A percentile compares a stretch with the other conserved stretches of the same genome.
Evolutionary conservation across 225 moss, liverwort and hornwort species (phyloP).

Genomic region (Climacium dendroides): DNA sequence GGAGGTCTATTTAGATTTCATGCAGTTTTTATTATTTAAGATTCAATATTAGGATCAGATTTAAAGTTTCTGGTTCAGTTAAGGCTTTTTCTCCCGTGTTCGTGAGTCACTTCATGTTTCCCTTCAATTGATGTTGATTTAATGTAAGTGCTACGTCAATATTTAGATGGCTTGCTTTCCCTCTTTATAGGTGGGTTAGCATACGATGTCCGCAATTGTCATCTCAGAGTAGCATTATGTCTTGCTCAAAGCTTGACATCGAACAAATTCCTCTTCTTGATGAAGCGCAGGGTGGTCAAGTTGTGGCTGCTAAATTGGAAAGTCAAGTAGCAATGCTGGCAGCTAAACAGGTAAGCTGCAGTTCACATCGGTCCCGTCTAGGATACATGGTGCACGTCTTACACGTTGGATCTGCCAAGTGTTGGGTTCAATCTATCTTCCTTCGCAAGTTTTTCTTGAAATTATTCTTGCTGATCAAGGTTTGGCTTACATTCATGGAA

Average conservation of each 20-base stretch:
- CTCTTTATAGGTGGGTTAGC: neutral
- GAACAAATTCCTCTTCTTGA: neutral
- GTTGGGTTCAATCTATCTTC: neutral
- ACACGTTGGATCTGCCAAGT: neutral
- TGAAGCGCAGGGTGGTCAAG: constrained; percentile 46
- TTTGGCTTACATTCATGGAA: neutral
- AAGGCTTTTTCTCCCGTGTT: neutral
- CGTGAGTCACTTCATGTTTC: neutral
- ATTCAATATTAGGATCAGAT: neutral
- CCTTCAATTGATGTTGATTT: neutral
- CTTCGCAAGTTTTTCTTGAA: neutral
- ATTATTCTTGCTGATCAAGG: neutral
- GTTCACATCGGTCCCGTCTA: neutral
- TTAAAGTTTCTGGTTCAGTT: neutral
- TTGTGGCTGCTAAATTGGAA: constrained; percentile 72
- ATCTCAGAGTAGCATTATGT: neutral
- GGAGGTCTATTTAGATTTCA: neutral
- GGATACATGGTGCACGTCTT: neutral
- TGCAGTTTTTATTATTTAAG: neutral
- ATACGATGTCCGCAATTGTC: neutral
- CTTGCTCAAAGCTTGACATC: neutral
- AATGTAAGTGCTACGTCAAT: neutral
- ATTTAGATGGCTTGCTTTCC: neutral
- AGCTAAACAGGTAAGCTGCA: constrained; percentile 56
- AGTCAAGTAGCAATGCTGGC: constrained; percentile 79